Percentiles rank a stretch among this genome's conserved stretches.
phyloP scores from a whole-genome alignment of 208 protist genomes.

The Leishmania tarentolae region DNA sequence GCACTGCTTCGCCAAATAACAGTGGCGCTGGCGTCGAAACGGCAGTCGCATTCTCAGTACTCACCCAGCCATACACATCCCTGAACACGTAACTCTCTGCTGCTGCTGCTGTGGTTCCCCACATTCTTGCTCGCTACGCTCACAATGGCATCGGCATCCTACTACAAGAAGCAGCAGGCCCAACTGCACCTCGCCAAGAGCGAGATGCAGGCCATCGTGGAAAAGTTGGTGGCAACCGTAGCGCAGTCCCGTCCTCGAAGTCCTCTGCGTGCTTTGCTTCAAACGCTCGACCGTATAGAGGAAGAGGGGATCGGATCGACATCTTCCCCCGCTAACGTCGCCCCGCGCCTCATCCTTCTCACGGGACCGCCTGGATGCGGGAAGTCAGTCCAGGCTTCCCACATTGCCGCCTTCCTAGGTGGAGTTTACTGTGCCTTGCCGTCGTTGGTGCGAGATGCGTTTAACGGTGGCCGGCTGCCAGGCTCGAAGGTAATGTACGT shows the following conservation, averaged over 20 bases:
- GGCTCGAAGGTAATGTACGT: constrained; percentile 18
- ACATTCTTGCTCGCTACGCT: neutral
- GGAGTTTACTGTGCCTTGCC: constrained; percentile 17
- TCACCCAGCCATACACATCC: neutral
- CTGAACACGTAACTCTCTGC: neutral
- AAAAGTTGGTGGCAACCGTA: constrained; percentile 38
- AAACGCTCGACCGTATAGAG: constrained; percentile 40
- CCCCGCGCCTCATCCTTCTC: constrained; percentile 9
- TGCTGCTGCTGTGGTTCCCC: neutral
- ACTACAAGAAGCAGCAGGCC: constrained; percentile 45
- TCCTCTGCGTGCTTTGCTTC: constrained; percentile 36
- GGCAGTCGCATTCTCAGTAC: neutral
- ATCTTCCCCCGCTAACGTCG: neutral
- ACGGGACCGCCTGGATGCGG: constrained; percentile 3
- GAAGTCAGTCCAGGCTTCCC: constrained; percentile 11
- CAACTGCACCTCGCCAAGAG: constrained; percentile 31
- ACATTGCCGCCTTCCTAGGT: neutral
- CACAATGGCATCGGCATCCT: constrained; percentile 33
- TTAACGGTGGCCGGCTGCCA: constrained; percentile 15
- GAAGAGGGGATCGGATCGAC: neutral
- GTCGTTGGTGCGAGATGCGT: constrained; percentile 28
- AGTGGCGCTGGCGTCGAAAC: neutral
- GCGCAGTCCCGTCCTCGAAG: constrained; percentile 26
- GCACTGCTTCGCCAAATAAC: neutral
- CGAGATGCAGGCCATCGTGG: constrained; percentile 40